Percentiles rank a stretch among this genome's conserved stretches.
Conservation (phyloP, 768 basidiomycete genomes). For the Punctularia strigosozonata region DNA sequence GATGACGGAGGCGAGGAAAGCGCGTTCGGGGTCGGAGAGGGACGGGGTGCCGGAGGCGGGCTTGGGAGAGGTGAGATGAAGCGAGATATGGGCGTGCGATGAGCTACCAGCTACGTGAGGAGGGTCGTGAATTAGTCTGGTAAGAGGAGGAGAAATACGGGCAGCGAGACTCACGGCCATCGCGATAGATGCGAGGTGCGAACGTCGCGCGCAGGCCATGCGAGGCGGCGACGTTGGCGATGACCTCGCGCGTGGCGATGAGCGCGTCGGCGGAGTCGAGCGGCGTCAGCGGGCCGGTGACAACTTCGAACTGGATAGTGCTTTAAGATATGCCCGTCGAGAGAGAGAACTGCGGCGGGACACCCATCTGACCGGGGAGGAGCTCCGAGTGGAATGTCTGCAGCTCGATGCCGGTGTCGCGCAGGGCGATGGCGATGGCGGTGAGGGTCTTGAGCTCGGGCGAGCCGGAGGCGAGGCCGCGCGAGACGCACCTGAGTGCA, state of each 20-base stretch:
- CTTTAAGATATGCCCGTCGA: background rate
- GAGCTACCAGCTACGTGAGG: slow-evolving; percentile 33
- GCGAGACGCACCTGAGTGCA: slow-evolving; percentile 28
- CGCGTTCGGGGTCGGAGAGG: slow-evolving; percentile 34
- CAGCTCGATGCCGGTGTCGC: slow-evolving; percentile 40
- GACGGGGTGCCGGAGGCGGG: slow-evolving; percentile 12
- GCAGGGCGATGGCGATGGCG: slow-evolving; percentile 45
- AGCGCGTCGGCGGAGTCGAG: slow-evolving; percentile 58
- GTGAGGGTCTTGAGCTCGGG: slow-evolving; percentile 32
- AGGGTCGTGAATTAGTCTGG: background rate
- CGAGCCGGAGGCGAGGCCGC: slow-evolving; percentile 29
- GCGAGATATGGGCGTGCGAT: slow-evolving; percentile 55
- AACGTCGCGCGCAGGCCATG: slow-evolving; percentile 56
- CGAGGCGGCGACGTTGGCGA: slow-evolving; percentile 50
- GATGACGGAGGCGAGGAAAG: slow-evolving; percentile 52
- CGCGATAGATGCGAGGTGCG: slow-evolving; percentile 38
- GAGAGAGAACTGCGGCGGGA: too few relatives aligned
- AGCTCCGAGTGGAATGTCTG: slow-evolving; percentile 62
- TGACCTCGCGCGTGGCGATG: slow-evolving; percentile 55
- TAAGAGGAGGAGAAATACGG: slow-evolving; percentile 4
- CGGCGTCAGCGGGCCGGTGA: slow-evolving; percentile 56
- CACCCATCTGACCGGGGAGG: slow-evolving; percentile 51
- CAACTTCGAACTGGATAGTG: slow-evolving; percentile 44
- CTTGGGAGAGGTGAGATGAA: slow-evolving; percentile 28
- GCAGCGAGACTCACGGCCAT: too few relatives aligned